Base-by-base conservation (phyloP, 2,329 filamentous ascomycete genomes). In the Seiridium cupressi region DNA sequence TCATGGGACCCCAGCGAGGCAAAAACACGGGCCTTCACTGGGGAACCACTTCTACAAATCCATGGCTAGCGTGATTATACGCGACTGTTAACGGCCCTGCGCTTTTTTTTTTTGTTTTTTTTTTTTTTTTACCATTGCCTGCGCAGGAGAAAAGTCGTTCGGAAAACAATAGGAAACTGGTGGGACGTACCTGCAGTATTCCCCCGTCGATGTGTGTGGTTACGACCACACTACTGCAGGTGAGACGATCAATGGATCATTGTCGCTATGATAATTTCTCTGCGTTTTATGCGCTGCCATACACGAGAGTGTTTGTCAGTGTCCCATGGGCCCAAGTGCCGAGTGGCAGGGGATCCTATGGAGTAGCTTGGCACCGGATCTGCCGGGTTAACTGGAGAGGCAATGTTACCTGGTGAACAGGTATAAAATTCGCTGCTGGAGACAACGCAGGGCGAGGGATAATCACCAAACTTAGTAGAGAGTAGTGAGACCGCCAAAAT, bases 211-310 rank as follows among this genome's bases (percentile, higher is more conserved):
- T 11, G 18, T 31, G 42, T 11, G 31, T 18, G 44, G 34, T 35
- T n/a, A 34, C 31, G 54, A 31, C 9, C 42, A 56, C 35, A 31
- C 54, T 56, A 56, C 54, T 56, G 54, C 42, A 56, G 40, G 54
- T 35, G 31, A 56, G 54, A 26, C 54, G 53, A 55, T 44, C 53
- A 36, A n/a, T 34, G 34, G 34, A 44, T 26, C 51, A 55, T 55
- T 55, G 31, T 13, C 51, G 35, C 36, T 35, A n/a, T 10, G 18
- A 11, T 26, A 40, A 53, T 44, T 44, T 44, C 51, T 44, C 32
- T 36, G 32, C 36, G 10, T 35, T n/a, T 31, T 11, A 10, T 34
- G 18, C 49, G 49, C n/a, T 32, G 34, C 31, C 31, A 51, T 32
- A 13, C n/a, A 40, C 49, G 31, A 34, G 49, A 51, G 7, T 10